phyloP scores from a whole-genome alignment of 805 yeast genomes.

The Danielia reshetovae region DNA sequence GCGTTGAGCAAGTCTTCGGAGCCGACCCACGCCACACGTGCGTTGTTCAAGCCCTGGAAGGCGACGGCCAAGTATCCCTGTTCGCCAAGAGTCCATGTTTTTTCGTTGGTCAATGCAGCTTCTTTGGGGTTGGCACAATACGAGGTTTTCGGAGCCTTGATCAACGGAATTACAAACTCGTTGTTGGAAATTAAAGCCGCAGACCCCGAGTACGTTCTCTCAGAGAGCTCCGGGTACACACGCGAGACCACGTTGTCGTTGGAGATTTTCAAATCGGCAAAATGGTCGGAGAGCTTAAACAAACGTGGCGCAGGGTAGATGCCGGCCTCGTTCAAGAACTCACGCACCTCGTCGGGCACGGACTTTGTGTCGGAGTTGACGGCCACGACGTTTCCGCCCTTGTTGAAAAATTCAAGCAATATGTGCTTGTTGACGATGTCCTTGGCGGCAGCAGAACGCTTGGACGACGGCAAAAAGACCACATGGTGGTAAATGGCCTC shows the following conservation, averaged over 20 bases:
- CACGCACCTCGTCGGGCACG: slow-evolving; percentile 45
- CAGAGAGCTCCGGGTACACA: slow-evolving; percentile 16
- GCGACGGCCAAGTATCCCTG: slow-evolving; percentile 76
- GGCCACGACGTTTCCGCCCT: slow-evolving; percentile 73
- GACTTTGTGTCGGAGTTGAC: slow-evolving; percentile 45
- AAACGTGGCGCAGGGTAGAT: slow-evolving; percentile 79
- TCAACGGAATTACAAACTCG: slow-evolving; percentile 65
- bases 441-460: slow-evolving; percentile 30
- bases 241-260: slow-evolving; percentile 25
- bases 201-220: slow-evolving; percentile 42
- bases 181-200: slow-evolving; percentile 70
- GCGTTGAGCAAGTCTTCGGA: slow-evolving; percentile 46
- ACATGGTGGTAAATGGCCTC: slow-evolving; percentile 25
- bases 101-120: slow-evolving; percentile 38
- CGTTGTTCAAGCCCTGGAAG: slow-evolving; percentile 73
- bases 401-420: slow-evolving; percentile 55
- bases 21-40: slow-evolving; percentile 84
- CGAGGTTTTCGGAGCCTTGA: slow-evolving; percentile 63
- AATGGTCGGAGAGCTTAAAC: slow-evolving; percentile 62
- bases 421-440: slow-evolving; percentile 31
- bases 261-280: slow-evolving; percentile 35
- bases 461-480: slow-evolving; percentile 33
- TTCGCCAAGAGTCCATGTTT: slow-evolving; percentile 74
- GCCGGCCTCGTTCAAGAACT: slow-evolving; percentile 75
- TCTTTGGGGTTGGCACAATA: slow-evolving; percentile 47